Base-by-base conservation (phyloP, 106 monocot genomes). In the Iris macrosiphon region DNA sequence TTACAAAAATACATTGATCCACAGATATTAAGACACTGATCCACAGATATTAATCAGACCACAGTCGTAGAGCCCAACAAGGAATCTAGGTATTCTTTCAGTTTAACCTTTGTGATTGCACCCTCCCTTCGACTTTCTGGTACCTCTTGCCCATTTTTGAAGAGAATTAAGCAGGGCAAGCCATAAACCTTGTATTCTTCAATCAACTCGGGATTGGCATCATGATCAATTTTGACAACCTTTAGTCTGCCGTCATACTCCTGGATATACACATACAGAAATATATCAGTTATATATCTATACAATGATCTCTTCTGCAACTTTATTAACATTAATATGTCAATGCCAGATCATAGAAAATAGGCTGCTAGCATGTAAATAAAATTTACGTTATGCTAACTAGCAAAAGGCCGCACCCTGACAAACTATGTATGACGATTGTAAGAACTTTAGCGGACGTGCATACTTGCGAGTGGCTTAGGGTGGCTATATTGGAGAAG, bases 201-300 rank as follows among this genome's bases (percentile, higher is more conserved):
- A 20, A 96, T 96, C 61, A 96, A 63, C 38, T 86, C n/a, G 6
- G 95, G 89, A 80, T 83, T 96, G 56, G 89, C 79, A 67, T 96
- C 95, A 60, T 96, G 89, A 45, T 96, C 95, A 45, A 96, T 83
- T 66, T 96, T 96, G 21, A 96, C 76, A 32, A 96, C 66, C 37
- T 96, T 85, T 38, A 96, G 34, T 56, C 55, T 82, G 20, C 68
- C 89, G 31, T 73, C 60, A 48, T 85, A 96, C 64, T 96, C 95
- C 89, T 96, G 75, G 9, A 61, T 4, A 14, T 37, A 12, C 37
- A 37, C 5, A 7, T 7, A 37, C 5, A 7, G 0, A 7, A 12
- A 37, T 37, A 12, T 7, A 37, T 12, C 12, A 37, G 37, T 5
- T 37, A 37, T n/a, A n/a, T n/a, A n/a, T n/a, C n/a, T n/a, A n/a